Evolutionary conservation across 2,329 filamentous ascomycete species (phyloP).

Genomic region (Penicillium sp.): DNA sequence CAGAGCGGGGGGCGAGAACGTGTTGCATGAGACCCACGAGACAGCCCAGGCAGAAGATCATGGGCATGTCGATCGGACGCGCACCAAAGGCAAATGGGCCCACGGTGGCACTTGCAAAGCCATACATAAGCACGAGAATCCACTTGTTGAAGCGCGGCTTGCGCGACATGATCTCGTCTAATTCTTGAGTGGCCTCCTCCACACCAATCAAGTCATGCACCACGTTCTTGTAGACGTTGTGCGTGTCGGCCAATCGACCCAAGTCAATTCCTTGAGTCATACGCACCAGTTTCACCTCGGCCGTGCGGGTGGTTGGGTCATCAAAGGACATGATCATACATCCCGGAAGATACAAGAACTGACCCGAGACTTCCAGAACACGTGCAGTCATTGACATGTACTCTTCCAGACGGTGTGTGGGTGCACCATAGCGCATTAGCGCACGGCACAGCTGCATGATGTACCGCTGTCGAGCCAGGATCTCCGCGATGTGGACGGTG

Average conservation of each 20-base stretch:
- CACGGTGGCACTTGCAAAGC: constrained; percentile 67
- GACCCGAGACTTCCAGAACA: constrained; percentile 80
- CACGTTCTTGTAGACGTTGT: constrained; percentile 46
- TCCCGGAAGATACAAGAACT: constrained; percentile 86
- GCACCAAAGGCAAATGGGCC: constrained; percentile 77
- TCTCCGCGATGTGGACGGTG: constrained; percentile 60
- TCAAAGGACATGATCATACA: constrained; percentile 96
- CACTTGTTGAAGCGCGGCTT: constrained; percentile 52
- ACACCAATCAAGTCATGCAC: constrained; percentile 46
- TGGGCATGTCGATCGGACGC: constrained; percentile 70
- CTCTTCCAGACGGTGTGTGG: constrained; percentile 84
- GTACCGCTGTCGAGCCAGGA: constrained; percentile 75
- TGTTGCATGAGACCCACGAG: constrained; percentile 71
- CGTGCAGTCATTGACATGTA: constrained; percentile 87
- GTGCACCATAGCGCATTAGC: constrained; percentile 86
- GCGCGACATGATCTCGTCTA: constrained; percentile 52
- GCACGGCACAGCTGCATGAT: constrained; percentile 79
- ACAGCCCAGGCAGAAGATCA: constrained; percentile 70
- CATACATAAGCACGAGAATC: constrained; percentile 62
- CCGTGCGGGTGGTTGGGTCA: constrained; percentile 43
- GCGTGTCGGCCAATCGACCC: constrained; percentile 42
- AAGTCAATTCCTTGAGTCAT: constrained; percentile 42
- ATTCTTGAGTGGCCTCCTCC: constrained; percentile 40
- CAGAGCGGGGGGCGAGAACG: constrained; percentile 66
- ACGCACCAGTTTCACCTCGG: constrained; percentile 44